These are phyloP conservation scores for Pythium myriotylum DNA, from an alignment of 352 stramenopile genomes.

Conservation along the genomic window DNA sequence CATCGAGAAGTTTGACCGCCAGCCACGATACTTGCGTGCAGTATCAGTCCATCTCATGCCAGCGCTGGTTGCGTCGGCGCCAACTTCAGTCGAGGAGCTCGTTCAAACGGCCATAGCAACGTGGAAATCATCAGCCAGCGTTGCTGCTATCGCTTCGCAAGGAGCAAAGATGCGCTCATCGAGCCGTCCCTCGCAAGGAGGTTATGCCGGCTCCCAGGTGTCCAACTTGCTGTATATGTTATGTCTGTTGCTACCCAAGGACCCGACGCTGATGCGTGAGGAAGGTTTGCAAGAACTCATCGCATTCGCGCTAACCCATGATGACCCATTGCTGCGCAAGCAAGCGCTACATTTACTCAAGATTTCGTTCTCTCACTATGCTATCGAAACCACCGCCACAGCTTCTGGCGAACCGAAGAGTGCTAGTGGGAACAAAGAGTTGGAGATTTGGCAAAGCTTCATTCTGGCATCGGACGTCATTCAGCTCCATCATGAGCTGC, in stretches of 20 bases:
- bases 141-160: background rate
- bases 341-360: slow-evolving; percentile 73
- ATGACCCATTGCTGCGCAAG: slow-evolving; percentile 65
- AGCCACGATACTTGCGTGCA: slow-evolving; percentile 50
- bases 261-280: slow-evolving; percentile 44
- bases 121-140: slow-evolving; percentile 22
- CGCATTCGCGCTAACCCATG: slow-evolving; percentile 50
- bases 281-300: slow-evolving; percentile 49
- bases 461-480: slow-evolving; percentile 79
- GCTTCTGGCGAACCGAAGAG: slow-evolving; percentile 7
- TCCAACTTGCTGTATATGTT: slow-evolving; percentile 66
- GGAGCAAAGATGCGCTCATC: slow-evolving; percentile 13
- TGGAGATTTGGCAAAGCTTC: slow-evolving; percentile 67
- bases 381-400: slow-evolving; percentile 19
- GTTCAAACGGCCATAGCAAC: slow-evolving; percentile 20
- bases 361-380: slow-evolving; percentile 59
- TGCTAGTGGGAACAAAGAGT: slow-evolving; percentile 6
- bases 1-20: slow-evolving; percentile 38
- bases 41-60: slow-evolving; percentile 55
- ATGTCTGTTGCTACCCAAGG: slow-evolving; percentile 55
- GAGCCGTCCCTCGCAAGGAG: slow-evolving; percentile 17
- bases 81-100: slow-evolving; percentile 17
- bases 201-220: slow-evolving; percentile 23
- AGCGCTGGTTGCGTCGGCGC: slow-evolving; percentile 28
- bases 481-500: slow-evolving; percentile 82